These are phyloP conservation scores for Coccomyxa subellipsoidea DNA, from an alignment of 163 green algal genomes.

Conservation along the genomic window DNA sequence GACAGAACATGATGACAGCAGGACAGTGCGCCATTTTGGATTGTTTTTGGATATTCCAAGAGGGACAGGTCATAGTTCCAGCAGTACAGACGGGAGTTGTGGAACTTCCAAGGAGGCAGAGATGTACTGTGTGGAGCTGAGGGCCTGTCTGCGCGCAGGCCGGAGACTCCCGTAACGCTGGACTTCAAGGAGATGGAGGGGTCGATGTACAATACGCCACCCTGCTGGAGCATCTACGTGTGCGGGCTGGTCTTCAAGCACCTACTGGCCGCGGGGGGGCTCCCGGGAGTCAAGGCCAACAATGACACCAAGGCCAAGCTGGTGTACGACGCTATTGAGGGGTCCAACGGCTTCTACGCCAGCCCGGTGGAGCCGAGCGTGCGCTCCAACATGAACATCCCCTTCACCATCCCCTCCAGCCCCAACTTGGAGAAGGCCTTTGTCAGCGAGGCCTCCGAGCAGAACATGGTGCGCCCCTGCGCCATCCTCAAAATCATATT, in stretches of 20 bases:
- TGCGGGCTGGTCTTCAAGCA: slow-evolving; percentile 96
- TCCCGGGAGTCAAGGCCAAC: slow-evolving; percentile 60
- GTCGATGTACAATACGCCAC: slow-evolving; percentile 98
- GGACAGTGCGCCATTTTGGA: no score
- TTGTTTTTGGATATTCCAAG: no score
- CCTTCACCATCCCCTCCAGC: slow-evolving; percentile 93
- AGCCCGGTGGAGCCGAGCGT: slow-evolving; percentile 78
- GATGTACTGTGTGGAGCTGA: no score
- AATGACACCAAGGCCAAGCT: slow-evolving; percentile 88
- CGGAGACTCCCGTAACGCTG: slow-evolving; percentile 86
- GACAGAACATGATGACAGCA: no score
- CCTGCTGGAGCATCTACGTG: slow-evolving; percentile 97
- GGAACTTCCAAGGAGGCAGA: no score
- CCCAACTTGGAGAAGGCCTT: slow-evolving; percentile 93
- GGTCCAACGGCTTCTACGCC: slow-evolving; percentile 90
- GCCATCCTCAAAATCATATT: no score
- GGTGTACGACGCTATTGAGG: slow-evolving; percentile 88
- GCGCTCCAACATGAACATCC: slow-evolving; percentile 97
- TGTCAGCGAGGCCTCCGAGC: slow-evolving; percentile 71
- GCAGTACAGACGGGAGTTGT: no score
- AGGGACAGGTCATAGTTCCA: not conserved
- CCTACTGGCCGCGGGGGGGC: slow-evolving; percentile 70
- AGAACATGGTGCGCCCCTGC: slow-evolving; percentile 52
- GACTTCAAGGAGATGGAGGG: slow-evolving; percentile 90
- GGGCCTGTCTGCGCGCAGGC: not conserved